Evolutionary conservation across 1,139 yeast species (phyloP), one percentile per base, ranked within the genome.

Genomic region (Blastobotrys buckinghamii): DNA sequence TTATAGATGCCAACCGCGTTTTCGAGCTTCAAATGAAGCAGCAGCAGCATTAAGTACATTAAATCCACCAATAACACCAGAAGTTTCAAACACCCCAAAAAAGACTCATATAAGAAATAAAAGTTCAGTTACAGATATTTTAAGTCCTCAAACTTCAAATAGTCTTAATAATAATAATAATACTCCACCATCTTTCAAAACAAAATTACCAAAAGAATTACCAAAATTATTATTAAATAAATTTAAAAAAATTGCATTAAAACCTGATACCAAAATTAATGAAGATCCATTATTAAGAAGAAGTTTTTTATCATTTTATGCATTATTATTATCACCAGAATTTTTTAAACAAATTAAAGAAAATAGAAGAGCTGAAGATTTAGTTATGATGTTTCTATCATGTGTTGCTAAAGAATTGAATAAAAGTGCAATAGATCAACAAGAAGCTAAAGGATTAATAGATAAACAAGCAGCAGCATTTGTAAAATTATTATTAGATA

Each of bases 361-460:
- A 20, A 71, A 74, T 50, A 70, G 71, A 37, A 73, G 77, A 34
- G 78, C 81, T 1, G 90, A 83, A 55, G 84, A 80, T 50, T 67
- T 85, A 46, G 76, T 85, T 8, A 77, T 82, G 71, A 73, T 76
- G 61, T 86, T 84, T 62, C 77, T 83, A 19, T 74, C 82, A 22
- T 74, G 78, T 51, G 81, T 86, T 8, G 79, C 80, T 50, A 82
- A 79, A 55, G 90, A 83, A 61, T 63, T 84, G 35, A 73, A 71
- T 45, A 80, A 81, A 54, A 55, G 78, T 37, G 77, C 77, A 1
- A 60, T 66, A 2, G 72, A 72, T 4, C 67, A 63, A 1, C 60
- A 67, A 13, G 76, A 78, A 39, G 66, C 73, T 33, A 75, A 77
- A 51, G 63, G 68, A 1, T 67, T 71, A 29, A 76, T 82, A 0